Evolutionary conservation across 768 basidiomycete species (phyloP).

Genomic region (Serendipita sp.): DNA sequence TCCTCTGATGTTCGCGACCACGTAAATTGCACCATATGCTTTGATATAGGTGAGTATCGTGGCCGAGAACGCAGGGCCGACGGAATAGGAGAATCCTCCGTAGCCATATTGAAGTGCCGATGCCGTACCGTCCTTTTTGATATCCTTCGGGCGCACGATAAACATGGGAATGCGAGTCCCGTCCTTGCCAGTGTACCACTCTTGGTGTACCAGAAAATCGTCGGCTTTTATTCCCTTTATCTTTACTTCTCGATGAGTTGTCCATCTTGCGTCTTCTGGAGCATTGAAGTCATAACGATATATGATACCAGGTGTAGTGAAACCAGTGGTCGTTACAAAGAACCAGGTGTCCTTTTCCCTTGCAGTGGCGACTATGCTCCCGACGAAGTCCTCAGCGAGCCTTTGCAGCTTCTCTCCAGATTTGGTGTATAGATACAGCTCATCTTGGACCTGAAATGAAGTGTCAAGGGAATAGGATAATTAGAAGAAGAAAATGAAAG

Average conservation of each 20-base stretch:
- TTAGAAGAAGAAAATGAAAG: neutral
- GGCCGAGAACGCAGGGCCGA: conserved; percentile 57
- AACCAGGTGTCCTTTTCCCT: conserved; percentile 38
- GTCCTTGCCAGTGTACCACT: conserved; percentile 68
- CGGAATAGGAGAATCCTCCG: conserved; percentile 63
- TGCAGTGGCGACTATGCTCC: conserved; percentile 37
- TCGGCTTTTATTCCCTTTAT: conserved; percentile 46
- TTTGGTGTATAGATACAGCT: conserved; percentile 53
- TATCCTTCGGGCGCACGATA: conserved; percentile 57
- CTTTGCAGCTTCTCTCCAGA: conserved; percentile 37
- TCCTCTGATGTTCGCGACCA: conserved; percentile 39
- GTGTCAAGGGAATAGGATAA: neutral
- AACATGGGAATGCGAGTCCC: conserved; percentile 77
- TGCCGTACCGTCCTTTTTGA: conserved; percentile 55
- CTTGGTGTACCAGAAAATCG: conserved; percentile 60
- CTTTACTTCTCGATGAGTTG: conserved; percentile 38
- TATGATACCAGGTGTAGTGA: conserved; percentile 55
- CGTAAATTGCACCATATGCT: conserved; percentile 50
- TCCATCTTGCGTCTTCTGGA: conserved; percentile 34
- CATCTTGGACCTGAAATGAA: conserved; percentile 50
- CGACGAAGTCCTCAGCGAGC: conserved; percentile 51
- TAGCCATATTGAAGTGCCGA: conserved; percentile 70
- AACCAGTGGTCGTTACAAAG: conserved; percentile 48
- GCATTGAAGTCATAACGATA: conserved; percentile 43
- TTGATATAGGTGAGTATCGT: conserved; percentile 58